Base-by-base conservation (phyloP, 257 asterid genomes). In the Penstemon eatonii region DNA sequence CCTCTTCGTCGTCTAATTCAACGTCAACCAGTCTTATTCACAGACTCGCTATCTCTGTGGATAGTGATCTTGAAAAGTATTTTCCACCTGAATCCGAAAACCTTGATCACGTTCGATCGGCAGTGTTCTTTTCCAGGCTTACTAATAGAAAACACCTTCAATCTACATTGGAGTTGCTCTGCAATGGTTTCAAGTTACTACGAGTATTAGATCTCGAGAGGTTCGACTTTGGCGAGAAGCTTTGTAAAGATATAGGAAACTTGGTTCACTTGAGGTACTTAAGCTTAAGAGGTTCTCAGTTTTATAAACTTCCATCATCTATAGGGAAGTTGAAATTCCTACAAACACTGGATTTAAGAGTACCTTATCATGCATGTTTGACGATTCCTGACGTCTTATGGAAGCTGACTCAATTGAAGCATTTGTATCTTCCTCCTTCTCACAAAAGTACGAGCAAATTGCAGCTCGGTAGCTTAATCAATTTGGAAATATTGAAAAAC, bases 371-470 rank as follows among this genome's bases (percentile, higher is more conserved):
- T 42, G 79, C 81, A 54, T 63, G 76, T 73, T 47, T 85, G 72
- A 76, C 75, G 44, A 74, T 85, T 19, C 90, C 87, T 3, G 72
- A 80, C 60, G 83, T 82, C 54, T 62, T 82, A 51, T 67, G 71
- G 73, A 85, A 82, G 76, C 73, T 85, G 78, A 66, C 19, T 8
- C 74, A 69, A 49, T 70, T 85, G 75, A 80, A 80, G 68, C 76
- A 85, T 68, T 72, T 85, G 59, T 82, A 85, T 73, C 87, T 85
- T 67, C 90, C 87, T 13, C 87, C 82, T 13, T 56, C 82, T 4
- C 90, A 85, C 61, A 65, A 41, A 8, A 45, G 76, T 18, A 45
- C 62, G 41, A 60, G 71, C 19, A 82, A 73, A 51, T 66, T 85
- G 81, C 74, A 65, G 72, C 69, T 85, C 39, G 46, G 71, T 58